These are phyloP conservation scores for Zygnema circumcarinatum DNA, from an alignment of 139 green algal genomes.

Conservation along the genomic window DNA sequence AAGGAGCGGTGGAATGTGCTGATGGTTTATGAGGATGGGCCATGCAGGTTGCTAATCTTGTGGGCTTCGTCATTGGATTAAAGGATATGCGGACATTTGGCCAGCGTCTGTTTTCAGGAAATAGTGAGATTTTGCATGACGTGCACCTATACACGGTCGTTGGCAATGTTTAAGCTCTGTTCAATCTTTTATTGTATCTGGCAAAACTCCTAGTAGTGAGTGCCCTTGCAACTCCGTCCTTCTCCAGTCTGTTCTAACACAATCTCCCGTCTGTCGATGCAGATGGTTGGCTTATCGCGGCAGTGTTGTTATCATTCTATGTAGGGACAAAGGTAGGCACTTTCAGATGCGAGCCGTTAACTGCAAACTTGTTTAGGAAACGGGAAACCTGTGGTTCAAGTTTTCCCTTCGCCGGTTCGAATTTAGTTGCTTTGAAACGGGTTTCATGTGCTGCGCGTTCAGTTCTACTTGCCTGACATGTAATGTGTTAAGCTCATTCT, in stretches of 20 bases:
- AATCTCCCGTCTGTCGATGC: too few relatives aligned
- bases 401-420: not conserved
- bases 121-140: too few relatives aligned
- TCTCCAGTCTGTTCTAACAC: too few relatives aligned
- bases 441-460: not conserved
- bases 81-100: conserved; percentile 24
- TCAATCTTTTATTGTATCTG: too few relatives aligned
- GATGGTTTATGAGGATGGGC: not conserved
- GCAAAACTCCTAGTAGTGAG: too few relatives aligned
- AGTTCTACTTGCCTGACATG: not conserved
- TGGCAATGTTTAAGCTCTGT: too few relatives aligned
- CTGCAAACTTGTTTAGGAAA: not conserved
- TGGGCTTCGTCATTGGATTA: conserved; percentile 30
- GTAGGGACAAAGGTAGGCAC: conserved; percentile 22
- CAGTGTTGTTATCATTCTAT: conserved; percentile 26
- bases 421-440: too few relatives aligned
- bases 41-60: conserved; percentile 27
- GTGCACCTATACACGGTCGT: too few relatives aligned
- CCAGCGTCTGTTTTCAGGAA: not conserved
- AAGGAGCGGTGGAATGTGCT: not conserved
- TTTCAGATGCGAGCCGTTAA: not conserved
- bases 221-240: too few relatives aligned
- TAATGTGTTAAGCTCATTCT: not conserved
- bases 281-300: conserved; percentile 4
- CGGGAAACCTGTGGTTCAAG: not conserved